phyloP scores from a whole-genome alignment of 495 filamentous ascomycete species.

The Pseudevernia furfuracea region DNA sequence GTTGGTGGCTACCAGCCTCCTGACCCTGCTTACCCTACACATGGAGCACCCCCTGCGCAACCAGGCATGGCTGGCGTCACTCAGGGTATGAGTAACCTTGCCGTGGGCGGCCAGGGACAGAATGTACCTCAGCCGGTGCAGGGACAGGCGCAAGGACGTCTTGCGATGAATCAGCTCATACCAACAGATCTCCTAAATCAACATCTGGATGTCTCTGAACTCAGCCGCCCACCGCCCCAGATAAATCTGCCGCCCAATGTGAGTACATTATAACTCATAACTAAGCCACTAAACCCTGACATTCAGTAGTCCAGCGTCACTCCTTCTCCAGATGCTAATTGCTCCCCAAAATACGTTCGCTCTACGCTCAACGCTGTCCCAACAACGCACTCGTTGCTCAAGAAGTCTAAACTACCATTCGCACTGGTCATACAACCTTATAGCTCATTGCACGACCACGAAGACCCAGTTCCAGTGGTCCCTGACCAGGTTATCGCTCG shows the following conservation, averaged over 20 bases:
- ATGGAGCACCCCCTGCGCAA: slow-evolving; percentile 41
- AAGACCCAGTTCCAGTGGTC: slow-evolving; percentile 84
- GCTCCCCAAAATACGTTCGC: slow-evolving; percentile 86
- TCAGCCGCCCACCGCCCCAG: slow-evolving; percentile 85
- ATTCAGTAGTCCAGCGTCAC: slow-evolving; percentile 75
- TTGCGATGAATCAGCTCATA: slow-evolving; percentile 76
- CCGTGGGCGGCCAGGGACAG: slow-evolving; percentile 48
- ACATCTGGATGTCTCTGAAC: slow-evolving; percentile 86
- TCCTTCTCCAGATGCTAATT: slow-evolving; percentile 86
- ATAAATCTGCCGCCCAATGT: slow-evolving; percentile 90
- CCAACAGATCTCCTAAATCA: slow-evolving; percentile 85
- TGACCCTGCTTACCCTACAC: slow-evolving; percentile 54
- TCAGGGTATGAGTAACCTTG: slow-evolving; percentile 77
- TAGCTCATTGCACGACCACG: slow-evolving; percentile 80
- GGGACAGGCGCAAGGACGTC: slow-evolving; percentile 42
- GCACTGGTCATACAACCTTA: slow-evolving; percentile 96
- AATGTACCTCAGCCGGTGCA: slow-evolving; percentile 45
- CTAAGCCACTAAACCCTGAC: slow-evolving; percentile 29
- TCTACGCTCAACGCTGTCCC: slow-evolving; percentile 91
- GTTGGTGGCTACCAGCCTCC: slow-evolving; percentile 58
- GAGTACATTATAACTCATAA: slow-evolving; percentile 33
- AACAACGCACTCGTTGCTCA: slow-evolving; percentile 81
- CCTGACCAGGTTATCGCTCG: slow-evolving; percentile 95
- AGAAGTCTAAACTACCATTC: slow-evolving; percentile 93
- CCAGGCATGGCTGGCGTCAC: slow-evolving; percentile 66